These are phyloP conservation scores for Annulohypoxylon moriforme DNA, from an alignment of 495 filamentous ascomycete species.

Conservation along the genomic window DNA sequence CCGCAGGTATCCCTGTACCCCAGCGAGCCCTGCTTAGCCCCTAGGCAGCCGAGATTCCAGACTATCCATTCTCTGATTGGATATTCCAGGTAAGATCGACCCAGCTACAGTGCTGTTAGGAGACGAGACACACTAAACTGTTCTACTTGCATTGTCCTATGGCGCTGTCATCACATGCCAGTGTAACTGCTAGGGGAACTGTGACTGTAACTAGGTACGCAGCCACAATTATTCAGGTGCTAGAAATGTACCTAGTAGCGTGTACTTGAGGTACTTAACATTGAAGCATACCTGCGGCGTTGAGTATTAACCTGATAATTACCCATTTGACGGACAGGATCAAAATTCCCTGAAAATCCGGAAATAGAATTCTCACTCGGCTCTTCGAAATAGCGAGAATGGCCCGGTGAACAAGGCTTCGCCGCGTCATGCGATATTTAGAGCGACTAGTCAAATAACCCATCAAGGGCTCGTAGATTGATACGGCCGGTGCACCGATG, in stretches of 20 bases:
- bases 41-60: not conserved
- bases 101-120: not conserved
- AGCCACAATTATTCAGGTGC: not conserved
- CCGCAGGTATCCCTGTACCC: slow-evolving; percentile 3
- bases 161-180: not conserved
- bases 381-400: slow-evolving; percentile 11
- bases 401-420: slow-evolving; percentile 6
- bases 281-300: not conserved
- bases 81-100: not conserved
- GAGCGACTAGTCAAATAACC: not conserved
- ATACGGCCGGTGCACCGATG: not conserved
- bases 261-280: not conserved
- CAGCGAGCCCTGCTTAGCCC: not conserved
- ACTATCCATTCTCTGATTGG: slow-evolving; percentile 5
- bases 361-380: slow-evolving; percentile 5
- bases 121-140: slow-evolving; percentile 1
- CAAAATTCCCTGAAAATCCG: not conserved
- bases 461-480: not conserved
- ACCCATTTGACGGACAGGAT: not conserved
- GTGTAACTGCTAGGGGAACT: not conserved
- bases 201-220: not conserved
- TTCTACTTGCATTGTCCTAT: not conserved
- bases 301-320: not conserved
- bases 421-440: slow-evolving; percentile 36
- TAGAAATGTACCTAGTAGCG: not conserved